These are phyloP conservation scores for Dendrobium huoshanense DNA, from an alignment of 106 monocot genomes.

Conservation along the genomic window DNA sequence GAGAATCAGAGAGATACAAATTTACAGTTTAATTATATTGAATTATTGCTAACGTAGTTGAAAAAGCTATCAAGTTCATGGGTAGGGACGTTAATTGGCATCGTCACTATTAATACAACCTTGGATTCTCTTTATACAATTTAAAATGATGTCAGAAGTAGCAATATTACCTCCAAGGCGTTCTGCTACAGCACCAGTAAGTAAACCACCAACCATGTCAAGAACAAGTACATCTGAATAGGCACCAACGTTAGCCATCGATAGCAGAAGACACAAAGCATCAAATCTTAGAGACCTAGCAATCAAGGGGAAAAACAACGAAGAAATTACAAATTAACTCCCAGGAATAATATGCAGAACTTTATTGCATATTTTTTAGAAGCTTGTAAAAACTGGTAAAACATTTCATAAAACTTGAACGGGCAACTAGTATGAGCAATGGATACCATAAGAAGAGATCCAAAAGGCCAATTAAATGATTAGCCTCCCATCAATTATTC, in stretches of 20 bases:
- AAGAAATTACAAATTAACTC: not conserved
- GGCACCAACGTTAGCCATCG: slow-evolving; percentile 77
- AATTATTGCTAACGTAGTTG: not conserved
- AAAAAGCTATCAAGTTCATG: not conserved
- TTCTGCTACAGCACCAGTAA: slow-evolving; percentile 90
- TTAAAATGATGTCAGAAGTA: not conserved
- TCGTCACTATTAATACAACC: not conserved
- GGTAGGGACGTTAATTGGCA: not conserved
- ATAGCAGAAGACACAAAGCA: slow-evolving; percentile 76
- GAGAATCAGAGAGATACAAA: not conserved
- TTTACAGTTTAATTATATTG: not conserved
- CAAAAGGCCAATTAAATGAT: not conserved
- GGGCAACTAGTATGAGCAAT: not conserved
- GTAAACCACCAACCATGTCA: slow-evolving; percentile 88
- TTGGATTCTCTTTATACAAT: not conserved
- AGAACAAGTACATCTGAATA: slow-evolving; percentile 89
- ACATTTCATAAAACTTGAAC: not conserved
- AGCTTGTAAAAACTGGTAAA: not conserved
- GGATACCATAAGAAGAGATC: not conserved
- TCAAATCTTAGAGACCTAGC: slow-evolving; percentile 81
- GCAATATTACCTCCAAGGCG: slow-evolving; percentile 71
- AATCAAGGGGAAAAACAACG: slow-evolving; percentile 12
- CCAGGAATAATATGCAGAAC: not conserved
- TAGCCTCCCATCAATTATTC: not conserved
- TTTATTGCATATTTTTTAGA: not conserved